Base-by-base conservation (phyloP, 2,329 filamentous ascomycete genomes). In the Uncinocarpus reesii region DNA sequence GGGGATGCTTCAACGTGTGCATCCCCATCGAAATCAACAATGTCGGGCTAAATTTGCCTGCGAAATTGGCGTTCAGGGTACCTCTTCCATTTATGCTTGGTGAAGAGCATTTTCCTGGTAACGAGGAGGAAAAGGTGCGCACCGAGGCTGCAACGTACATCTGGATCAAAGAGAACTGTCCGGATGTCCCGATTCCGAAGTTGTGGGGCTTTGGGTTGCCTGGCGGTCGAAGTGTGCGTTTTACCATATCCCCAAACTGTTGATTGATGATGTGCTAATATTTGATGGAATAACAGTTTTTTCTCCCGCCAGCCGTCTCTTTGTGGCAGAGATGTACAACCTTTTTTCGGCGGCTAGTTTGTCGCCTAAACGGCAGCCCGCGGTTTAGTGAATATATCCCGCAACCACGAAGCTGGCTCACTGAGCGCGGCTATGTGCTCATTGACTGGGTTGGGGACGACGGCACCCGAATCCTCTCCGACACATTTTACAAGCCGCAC, bases 141-240 rank as follows among this genome's bases (percentile, higher is more conserved):
- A 53, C 47, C 29, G 55, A 58, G 38, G 55, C 52, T 43, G 53
- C 50, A 36, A 53, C 56, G 10, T 56, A 55, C 32, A 50, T 54
- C n/a, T 57, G 52, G 55, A 47, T 56, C 20, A 38, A 49, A 15
- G 38, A 53, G 40, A 53, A 55, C 20, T 56, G 53, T 38, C 52
- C 53, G 13, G 50, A 50, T 29, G 37, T 57, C 34, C 52, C 52
- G 13, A 52, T 53, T 23, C 52, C 55, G 6, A 44, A 42, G 11
- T 47, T 58, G 5, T 46, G 46, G 20, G 56, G 56, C 6, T 56
- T 56, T 47, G 56, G 60, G 7, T 51, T 64, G 40, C 46, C 54
- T 13, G 48, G 44, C 8, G 52, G 47, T 24, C 13, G 38, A 4
- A 54, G 47, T 38, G 52, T 54, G 34, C 8, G 52, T 52, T 38